Percentiles rank a stretch among this genome's conserved stretches.
phyloP scores from a whole-genome alignment of 2,329 filamentous ascomycete species.

The Cercospora sesami region DNA sequence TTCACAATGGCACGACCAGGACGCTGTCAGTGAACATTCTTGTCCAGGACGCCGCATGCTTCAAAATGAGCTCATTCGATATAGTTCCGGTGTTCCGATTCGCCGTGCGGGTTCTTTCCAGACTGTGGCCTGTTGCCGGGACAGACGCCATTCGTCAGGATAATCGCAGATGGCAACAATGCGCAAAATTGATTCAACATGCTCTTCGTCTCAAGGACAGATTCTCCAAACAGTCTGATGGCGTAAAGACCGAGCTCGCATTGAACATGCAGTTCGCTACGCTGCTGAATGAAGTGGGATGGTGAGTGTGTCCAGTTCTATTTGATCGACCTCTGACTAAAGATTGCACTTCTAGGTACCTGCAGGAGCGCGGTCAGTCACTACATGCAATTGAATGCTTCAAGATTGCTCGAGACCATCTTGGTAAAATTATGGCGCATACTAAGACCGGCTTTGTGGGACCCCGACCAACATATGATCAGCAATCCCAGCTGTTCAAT shows the following conservation, averaged over 20 bases:
- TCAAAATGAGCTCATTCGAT: neutral
- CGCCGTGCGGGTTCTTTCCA: neutral
- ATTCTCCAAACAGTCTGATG: neutral
- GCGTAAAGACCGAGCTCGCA: neutral
- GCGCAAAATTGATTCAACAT: neutral
- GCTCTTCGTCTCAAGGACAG: neutral
- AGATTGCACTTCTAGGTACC: neutral
- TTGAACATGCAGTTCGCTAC: neutral
- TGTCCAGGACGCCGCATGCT: neutral
- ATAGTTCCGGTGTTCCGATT: neutral
- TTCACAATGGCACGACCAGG: neutral
- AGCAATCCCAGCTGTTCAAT: neutral
- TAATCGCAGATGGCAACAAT: neutral
- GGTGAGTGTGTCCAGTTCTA: neutral
- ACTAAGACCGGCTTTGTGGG: neutral
- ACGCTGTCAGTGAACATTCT: neutral
- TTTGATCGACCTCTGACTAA: neutral
- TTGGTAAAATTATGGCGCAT: neutral
- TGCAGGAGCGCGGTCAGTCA: neutral
- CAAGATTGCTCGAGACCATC: neutral
- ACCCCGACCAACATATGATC: neutral
- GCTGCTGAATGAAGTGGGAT: neutral
- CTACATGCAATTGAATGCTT: neutral
- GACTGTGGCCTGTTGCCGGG: neutral
- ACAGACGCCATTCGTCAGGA: neutral